Evolutionary conservation across 1,284 basidiomycete species (phyloP), one percentile per base, ranked within the genome.

Genomic region (Ceratobasidium sp.): DNA sequence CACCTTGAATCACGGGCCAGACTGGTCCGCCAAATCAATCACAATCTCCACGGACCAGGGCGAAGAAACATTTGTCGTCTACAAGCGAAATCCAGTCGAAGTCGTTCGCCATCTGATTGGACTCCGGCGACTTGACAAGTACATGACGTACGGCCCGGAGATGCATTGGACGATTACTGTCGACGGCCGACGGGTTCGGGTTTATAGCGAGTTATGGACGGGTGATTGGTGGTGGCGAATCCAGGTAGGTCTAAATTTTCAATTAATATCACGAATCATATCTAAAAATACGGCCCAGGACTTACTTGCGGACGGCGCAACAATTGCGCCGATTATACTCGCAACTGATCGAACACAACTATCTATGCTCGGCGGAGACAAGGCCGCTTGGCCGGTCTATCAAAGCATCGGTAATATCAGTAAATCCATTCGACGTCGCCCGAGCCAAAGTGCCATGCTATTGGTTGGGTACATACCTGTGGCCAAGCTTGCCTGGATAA

Each of bases 81-180:
- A 82, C 78, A 57, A 62, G 7, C 56, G 80, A 0, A 76, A 84
- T 56, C 81, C 82, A 14, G 78, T 85, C 0, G 80, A 82, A 29
- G 81, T 79, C 36, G 77, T 84, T 7, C 41, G 66, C 3, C 81
- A 84, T 31, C 59, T 77, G 5, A 45, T 77, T 31, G 60, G 73
- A 9, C 62, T 76, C 24, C 47, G 51, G 19, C 45, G 31, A 0
- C 66, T 77, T n/a, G 14, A 48, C 11, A 44, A 75, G 1, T 17
- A 57, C n/a, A n/a, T 76, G 6, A n/a, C 22, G 2, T 77, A 69
- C 41, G 31, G 4, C 2, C 76, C 75, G 11, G 59, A 62, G 22
- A 14, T 11, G 22, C 31, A 62, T 17, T 9, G 11, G 33, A 33
- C 17, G 19, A 45, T 47, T 7, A 33, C 29, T 9, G 31, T 36